A percentile compares a stretch with the other conserved stretches of the same genome.
phyloP scores from a whole-genome alignment of 345 rosid species.

The Euphorbia tirucalli region DNA sequence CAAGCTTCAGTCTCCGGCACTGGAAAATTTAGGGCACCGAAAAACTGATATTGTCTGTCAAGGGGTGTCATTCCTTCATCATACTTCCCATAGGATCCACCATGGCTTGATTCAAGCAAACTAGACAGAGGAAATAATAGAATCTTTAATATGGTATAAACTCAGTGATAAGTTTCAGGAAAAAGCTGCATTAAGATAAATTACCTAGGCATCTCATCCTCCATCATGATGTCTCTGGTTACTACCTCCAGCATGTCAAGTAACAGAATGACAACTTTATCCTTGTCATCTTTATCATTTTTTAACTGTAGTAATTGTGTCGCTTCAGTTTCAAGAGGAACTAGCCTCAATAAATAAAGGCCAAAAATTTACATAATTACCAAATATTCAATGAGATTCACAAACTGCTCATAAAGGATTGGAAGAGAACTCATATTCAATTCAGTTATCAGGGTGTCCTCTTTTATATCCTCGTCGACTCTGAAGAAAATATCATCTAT shows the following conservation, averaged over 20 bases:
- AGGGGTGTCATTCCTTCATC: slow-evolving; percentile 64
- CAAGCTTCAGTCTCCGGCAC: slow-evolving; percentile 81
- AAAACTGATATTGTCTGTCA: slow-evolving; percentile 56
- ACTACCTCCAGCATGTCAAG: slow-evolving; percentile 99
- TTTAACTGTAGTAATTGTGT: slow-evolving; percentile 44
- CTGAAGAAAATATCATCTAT: slow-evolving; percentile 42
- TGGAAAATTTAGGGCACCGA: slow-evolving; percentile 83
- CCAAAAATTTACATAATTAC: slow-evolving; percentile 34
- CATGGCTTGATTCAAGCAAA: slow-evolving; percentile 68
- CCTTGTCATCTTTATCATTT: slow-evolving; percentile 71
- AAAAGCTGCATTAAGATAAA: neutral
- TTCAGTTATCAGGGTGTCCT: slow-evolving; percentile 41
- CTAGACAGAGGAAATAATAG: slow-evolving; percentile 34
- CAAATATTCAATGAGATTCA: slow-evolving; percentile 78
- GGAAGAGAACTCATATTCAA: slow-evolving; percentile 91
- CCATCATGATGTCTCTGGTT: slow-evolving; percentile 89
- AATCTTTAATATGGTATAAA: slow-evolving; percentile 11
- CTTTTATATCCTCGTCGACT: slow-evolving; percentile 55
- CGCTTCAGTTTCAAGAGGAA: neutral
- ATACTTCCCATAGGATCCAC: slow-evolving; percentile 50
- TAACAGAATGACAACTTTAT: slow-evolving; percentile 85
- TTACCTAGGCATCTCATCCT: slow-evolving; percentile 65
- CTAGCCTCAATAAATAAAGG: neutral
- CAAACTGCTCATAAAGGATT: slow-evolving; percentile 73
- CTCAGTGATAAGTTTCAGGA: neutral